Evolutionary conservation across 306 rosid species (phyloP), one percentile per base, ranked within the genome.

Genomic region (Inga laurina): DNA sequence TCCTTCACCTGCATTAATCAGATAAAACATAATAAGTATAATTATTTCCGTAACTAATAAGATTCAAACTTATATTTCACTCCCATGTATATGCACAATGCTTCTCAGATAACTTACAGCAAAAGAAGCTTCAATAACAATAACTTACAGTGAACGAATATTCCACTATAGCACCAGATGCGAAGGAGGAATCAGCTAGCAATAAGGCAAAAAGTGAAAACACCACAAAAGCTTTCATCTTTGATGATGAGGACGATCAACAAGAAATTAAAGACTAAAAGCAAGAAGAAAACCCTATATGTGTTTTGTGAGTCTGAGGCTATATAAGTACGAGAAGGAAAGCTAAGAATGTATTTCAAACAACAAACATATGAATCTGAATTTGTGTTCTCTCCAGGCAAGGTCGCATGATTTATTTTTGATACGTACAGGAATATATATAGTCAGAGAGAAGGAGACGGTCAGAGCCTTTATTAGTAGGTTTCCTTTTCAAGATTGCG

Each of bases 141-240:
- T 2, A 37, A 72, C 57, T 85, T 87, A 87, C 92, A 6, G 9
- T 4, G 51, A 89, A 85, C 22, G 86, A 54, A 59, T 89, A 90
- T 82, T 89, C 88, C 22, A 87, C 88, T 30, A 79, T 72, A 41
- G 86, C 84, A 54, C 85, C 90, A 15, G 83, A 85, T 64, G 85
- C 72, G 43, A 81, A 4, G 49, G 90, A 87, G 16, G 82, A 81
- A 46, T 86, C 83, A 46, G 89, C 83, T 45, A 85, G 61, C 49
- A 87, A 6, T 39, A 39, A 76, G 15, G 74, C 81, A 3, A 87
- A 77, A 11, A 81, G 70, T 52, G 57, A 72, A 67, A 82, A 44
- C 76, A 34, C 84, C 37, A 82, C 77, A 43, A 79, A 76, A 22
- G 86, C 79, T 46, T 68, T 84, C 91, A 86, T 88, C 65, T 41